These are phyloP conservation scores for Candida odintsovae DNA, from an alignment of 805 yeast species.

Conservation along the genomic window DNA sequence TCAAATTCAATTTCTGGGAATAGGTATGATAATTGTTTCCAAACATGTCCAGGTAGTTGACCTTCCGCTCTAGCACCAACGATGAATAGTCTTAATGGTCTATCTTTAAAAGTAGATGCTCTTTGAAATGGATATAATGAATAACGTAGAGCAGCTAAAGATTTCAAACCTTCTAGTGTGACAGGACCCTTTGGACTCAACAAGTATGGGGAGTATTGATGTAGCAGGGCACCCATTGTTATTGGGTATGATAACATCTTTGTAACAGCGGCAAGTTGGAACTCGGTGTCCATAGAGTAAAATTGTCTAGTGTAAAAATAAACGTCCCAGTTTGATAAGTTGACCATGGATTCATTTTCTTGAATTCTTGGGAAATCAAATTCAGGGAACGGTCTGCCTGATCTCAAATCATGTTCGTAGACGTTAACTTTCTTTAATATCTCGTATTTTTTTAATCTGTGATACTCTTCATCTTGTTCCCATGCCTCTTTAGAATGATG, in stretches of 20 bases:
- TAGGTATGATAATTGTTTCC: constrained; percentile 87
- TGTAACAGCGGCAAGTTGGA: constrained; percentile 91
- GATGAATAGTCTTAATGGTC: constrained; percentile 85
- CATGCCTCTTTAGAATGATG: constrained; percentile 89
- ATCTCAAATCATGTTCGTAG: constrained; percentile 90
- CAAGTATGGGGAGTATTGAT: constrained; percentile 80
- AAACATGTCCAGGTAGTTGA: constrained; percentile 87
- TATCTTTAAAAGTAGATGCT: constrained; percentile 61
- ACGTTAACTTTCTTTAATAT: constrained; percentile 80
- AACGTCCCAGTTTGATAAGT: constrained; percentile 85
- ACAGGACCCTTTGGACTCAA: constrained; percentile 81
- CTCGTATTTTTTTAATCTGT: constrained; percentile 58
- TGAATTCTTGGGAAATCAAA: constrained; percentile 86
- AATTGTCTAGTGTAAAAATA: constrained; percentile 89
- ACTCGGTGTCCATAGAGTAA: constrained; percentile 95
- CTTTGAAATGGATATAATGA: constrained; percentile 68
- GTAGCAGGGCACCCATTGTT: constrained; percentile 79
- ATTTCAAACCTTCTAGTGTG: constrained; percentile 87
- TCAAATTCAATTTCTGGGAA: constrained; percentile 82
- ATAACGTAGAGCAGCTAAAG: constrained; percentile 87
- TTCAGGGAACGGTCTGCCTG: constrained; percentile 93
- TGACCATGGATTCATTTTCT: constrained; percentile 67
- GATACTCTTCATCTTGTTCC: constrained; percentile 75
- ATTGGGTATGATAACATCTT: constrained; percentile 91
- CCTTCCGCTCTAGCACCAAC: constrained; percentile 92